Conservation (phyloP, 345 rosid genomes). For the Syzygium jambos region DNA sequence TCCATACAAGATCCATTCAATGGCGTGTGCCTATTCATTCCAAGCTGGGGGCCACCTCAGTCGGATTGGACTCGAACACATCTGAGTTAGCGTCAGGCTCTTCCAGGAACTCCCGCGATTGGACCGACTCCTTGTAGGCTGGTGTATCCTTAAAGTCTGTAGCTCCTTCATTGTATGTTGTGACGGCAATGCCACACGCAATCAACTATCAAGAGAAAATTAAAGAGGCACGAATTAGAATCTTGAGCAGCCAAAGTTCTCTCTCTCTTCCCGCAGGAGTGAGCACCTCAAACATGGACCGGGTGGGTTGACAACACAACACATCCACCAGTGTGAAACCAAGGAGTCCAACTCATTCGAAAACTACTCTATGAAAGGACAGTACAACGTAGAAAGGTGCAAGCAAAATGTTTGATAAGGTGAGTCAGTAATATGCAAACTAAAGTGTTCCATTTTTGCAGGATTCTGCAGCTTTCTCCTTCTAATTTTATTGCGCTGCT, state of each 20-base stretch:
- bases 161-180: slow-evolving; percentile 85
- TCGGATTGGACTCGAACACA: slow-evolving; percentile 93
- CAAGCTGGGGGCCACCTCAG: slow-evolving; percentile 91
- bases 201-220: slow-evolving; percentile 34
- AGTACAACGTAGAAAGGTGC: background rate
- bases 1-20: slow-evolving; percentile 3
- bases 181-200: slow-evolving; percentile 80
- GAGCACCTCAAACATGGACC: background rate
- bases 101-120: slow-evolving; percentile 65
- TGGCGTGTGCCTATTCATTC: slow-evolving; percentile 17
- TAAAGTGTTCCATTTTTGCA: background rate
- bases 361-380: background rate
- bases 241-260: background rate
- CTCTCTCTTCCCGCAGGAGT: background rate
- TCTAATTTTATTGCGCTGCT: background rate
- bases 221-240: background rate
- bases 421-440: background rate
- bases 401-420: background rate
- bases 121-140: slow-evolving; percentile 65
- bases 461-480: background rate
- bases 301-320: background rate
- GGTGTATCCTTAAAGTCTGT: slow-evolving; percentile 89
- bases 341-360: background rate
- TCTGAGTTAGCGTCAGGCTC: slow-evolving; percentile 63
- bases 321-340: background rate